These are phyloP conservation scores for Chaetothyriales sp. DNA, from an alignment of 2,329 filamentous ascomycete genomes.

Conservation along the genomic window DNA sequence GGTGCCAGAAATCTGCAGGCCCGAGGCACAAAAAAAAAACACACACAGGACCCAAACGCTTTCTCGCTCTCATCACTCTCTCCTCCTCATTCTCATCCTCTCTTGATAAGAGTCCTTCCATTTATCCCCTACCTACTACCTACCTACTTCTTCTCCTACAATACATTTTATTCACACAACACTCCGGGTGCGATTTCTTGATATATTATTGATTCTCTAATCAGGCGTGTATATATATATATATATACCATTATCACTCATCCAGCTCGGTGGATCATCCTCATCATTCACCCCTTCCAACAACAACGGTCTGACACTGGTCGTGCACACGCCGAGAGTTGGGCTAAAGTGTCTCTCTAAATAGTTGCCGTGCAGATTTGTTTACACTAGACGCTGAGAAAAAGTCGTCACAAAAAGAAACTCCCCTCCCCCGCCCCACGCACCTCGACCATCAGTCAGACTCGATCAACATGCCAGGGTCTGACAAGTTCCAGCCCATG, in stretches of 20 bases:
- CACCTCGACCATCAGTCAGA: neutral
- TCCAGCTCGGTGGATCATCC: neutral
- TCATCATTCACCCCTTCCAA: neutral
- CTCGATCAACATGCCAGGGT: neutral
- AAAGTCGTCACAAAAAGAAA: neutral
- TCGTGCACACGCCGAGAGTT: neutral
- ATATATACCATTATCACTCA: neutral
- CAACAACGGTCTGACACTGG: neutral
- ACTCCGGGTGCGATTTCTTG: no score
- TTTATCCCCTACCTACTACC: no score
- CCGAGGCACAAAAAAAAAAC: no score
- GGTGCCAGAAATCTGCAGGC: no score
- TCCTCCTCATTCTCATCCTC: no score
- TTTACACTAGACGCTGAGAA: neutral
- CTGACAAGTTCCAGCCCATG: slow-evolving; percentile 4
- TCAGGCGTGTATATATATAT: neutral
- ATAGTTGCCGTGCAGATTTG: neutral
- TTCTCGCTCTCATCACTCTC: no score
- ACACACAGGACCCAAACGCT: no score
- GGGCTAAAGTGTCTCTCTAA: neutral
- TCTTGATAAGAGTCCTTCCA: no score
- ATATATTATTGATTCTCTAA: neutral
- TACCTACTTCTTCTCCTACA: no score
- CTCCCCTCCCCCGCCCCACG: neutral
- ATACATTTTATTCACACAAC: no score